Evolutionary conservation across 805 yeast species (phyloP).

Genomic region (Tetrapisispora fleetii): DNA sequence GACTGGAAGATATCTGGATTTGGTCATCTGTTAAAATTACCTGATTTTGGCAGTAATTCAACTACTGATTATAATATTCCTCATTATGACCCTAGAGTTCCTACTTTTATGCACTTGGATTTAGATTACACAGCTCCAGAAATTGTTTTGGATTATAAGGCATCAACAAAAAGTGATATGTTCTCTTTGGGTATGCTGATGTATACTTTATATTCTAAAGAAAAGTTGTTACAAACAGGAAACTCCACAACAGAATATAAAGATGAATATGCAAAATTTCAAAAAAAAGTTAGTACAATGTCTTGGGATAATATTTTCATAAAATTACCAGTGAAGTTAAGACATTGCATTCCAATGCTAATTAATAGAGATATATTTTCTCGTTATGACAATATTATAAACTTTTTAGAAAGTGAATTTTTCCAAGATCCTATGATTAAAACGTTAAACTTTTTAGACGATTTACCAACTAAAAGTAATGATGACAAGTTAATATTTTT

Average conservation of each 20-base stretch:
- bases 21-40: conserved; percentile 36
- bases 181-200: conserved; percentile 78
- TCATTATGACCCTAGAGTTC: conserved; percentile 66
- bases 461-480: conserved; percentile 60
- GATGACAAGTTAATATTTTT: conserved; percentile 63
- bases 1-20: conserved; percentile 93
- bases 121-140: conserved; percentile 81
- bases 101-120: conserved; percentile 58
- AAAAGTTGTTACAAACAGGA: conserved; percentile 39
- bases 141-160: conserved; percentile 51
- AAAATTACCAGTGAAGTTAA: conserved; percentile 50
- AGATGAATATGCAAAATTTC: conserved; percentile 42
- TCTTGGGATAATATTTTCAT: conserved; percentile 35
- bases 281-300: conserved; percentile 34
- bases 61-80: conserved; percentile 55
- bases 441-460: conserved; percentile 74
- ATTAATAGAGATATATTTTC: conserved; percentile 46
- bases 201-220: conserved; percentile 54
- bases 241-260: conserved; percentile 53
- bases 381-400: conserved; percentile 40
- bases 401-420: conserved; percentile 58
- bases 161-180: conserved; percentile 64
- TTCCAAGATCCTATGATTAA: conserved; percentile 79
- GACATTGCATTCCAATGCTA: conserved; percentile 38
- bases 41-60: conserved; percentile 36